Conservation (phyloP, 2,329 filamentous ascomycete genomes). For the Fusarium solani-melongenae region DNA sequence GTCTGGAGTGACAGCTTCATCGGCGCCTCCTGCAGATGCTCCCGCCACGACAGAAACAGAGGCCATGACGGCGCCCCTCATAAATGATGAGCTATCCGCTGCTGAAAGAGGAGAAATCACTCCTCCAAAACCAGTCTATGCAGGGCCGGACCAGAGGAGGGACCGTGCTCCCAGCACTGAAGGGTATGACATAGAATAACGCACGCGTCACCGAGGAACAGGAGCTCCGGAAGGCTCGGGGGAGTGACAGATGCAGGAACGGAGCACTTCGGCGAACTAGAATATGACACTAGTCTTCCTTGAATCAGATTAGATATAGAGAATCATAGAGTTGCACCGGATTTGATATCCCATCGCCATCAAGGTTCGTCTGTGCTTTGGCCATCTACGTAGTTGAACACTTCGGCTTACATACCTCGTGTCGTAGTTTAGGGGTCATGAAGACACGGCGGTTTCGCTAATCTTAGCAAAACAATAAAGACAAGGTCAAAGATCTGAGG, state of each 20-base stretch:
- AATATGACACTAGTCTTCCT: background rate
- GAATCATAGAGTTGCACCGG: background rate
- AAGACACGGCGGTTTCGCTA: background rate
- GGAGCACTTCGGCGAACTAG: background rate
- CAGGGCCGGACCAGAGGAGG: background rate
- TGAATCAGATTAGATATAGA: background rate
- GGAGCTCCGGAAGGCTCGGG: background rate
- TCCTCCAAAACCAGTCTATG: background rate
- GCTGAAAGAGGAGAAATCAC: constrained; percentile 22
- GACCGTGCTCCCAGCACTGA: background rate
- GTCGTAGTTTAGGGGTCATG: background rate
- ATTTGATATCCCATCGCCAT: background rate
- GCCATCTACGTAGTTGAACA: background rate
- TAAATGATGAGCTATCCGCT: background rate
- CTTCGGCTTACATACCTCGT: background rate
- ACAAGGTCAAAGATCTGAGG: background rate
- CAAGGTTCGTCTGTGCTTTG: background rate
- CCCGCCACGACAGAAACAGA: background rate
- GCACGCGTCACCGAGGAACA: background rate
- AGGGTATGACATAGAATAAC: background rate
- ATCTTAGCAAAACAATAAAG: background rate
- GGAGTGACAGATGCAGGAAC: background rate
- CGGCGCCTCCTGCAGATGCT: constrained; percentile 8
- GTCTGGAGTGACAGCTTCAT: constrained; percentile 36
- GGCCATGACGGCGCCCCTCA: background rate